These are phyloP conservation scores for Mucor mucedo DNA, from an alignment of 371 early-diverging fungal genomes.

Conservation along the genomic window DNA sequence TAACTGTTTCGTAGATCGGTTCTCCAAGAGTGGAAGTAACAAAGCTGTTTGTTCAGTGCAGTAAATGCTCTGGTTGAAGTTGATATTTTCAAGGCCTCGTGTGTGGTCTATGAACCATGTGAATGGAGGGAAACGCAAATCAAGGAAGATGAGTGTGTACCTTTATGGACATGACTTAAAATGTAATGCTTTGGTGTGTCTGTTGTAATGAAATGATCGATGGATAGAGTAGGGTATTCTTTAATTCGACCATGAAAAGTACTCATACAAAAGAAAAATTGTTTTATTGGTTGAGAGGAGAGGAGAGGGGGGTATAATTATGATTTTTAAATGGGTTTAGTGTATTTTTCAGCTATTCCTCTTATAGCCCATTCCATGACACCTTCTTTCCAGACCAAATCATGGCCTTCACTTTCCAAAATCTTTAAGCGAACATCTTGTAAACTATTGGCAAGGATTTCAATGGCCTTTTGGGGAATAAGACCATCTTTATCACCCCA, in stretches of 20 bases:
- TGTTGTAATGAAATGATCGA: conserved; percentile 44
- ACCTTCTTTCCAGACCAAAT: conserved; percentile 61
- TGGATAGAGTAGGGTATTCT: conserved; percentile 49
- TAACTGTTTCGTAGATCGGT: conserved; percentile 7
- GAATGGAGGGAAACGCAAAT: not conserved
- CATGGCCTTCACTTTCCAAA: conserved; percentile 56
- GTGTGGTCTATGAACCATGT: conserved; percentile 37
- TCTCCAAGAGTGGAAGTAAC: conserved; percentile 32
- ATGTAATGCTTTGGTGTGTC: conserved; percentile 35
- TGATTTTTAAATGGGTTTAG: not conserved
- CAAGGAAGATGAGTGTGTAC: conserved; percentile 11
- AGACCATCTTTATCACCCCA: conserved; percentile 60
- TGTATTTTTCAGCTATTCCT: conserved; percentile 37
- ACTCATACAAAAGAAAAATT: conserved; percentile 27
- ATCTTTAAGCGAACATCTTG: conserved; percentile 51
- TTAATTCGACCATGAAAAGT: conserved; percentile 52
- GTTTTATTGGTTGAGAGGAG: not conserved
- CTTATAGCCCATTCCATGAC: conserved; percentile 59
- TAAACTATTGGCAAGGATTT: conserved; percentile 43
- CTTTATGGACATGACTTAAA: conserved; percentile 48
- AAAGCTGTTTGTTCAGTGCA: conserved; percentile 44
- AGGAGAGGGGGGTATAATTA: not conserved
- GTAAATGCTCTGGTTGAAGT: conserved; percentile 34
- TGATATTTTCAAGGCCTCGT: conserved; percentile 27
- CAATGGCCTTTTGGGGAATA: conserved; percentile 47